Evolutionary conservation across 148 eudicot genomes (phyloP), one percentile per base, ranked within the genome.

Genomic region (Amaranthus cruentus): DNA sequence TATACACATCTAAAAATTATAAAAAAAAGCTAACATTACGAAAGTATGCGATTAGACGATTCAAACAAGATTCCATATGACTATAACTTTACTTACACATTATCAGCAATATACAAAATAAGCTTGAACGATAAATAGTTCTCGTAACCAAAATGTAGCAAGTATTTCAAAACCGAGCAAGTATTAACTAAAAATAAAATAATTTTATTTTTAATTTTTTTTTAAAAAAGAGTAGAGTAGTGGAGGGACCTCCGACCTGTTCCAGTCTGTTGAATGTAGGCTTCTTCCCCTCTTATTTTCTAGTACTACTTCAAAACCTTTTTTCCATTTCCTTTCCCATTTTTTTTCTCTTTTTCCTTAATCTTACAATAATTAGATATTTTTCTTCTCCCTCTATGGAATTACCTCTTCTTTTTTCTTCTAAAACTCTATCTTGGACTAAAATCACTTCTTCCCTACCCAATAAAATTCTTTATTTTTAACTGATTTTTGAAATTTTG

Each of bases 231-330:
- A 66, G 53, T 8, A 68, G 66, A 49, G 50, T 48, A 69, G 74
- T 69, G 75, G 76, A 28, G 38, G 38, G 38, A 28, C 38, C 38
- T 28, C 38, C 38, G 73, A 49, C 70, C 69, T 60, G 52, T 66
- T 78, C 74, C 76, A 74, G 83, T 78, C 83, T 75, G 77, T 79
- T 77, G 76, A 73, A 72, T 87, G 87, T 88, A 88, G 85, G 87
- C 90, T 82, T 81, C 75, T 72, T 58, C 83, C 60, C 49, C 61
- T 83, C 9, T 42, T 80, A 74, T 74, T 61, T 77, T 68, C 75
- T 28, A 28, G 38, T 49, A 78, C 76, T 74, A 59, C 73, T 76
- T 84, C 51, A 71, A 82, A 82, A 75, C 66, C 77, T 62, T 56
- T 50, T 64, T 80, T 77, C 83, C 61, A 18, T 44, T 50, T 28